Conservation (phyloP, 345 rosid genomes). For the rapeseed (Brassica napus) region DNA sequence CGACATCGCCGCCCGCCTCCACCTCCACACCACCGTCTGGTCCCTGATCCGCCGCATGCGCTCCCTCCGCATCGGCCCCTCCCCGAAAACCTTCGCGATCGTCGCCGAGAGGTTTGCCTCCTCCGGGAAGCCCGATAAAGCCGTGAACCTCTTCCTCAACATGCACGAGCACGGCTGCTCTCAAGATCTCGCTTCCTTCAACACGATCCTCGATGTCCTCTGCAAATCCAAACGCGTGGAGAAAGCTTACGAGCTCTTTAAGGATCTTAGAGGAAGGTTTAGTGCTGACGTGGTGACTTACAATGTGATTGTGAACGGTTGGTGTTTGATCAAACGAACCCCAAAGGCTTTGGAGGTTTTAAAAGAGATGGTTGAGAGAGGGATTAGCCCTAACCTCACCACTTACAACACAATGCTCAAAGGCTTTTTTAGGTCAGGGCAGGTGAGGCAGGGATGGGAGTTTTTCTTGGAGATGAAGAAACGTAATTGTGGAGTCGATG, state of each 20-base stretch:
- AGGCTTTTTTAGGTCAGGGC: conserved; percentile 80
- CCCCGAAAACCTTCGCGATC: conserved; percentile 70
- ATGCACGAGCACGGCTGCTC: conserved; percentile 83
- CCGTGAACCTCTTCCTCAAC: conserved; percentile 67
- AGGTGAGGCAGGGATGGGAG: conserved; percentile 74
- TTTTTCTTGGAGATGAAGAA: conserved; percentile 90
- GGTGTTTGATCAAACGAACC: conserved; percentile 86
- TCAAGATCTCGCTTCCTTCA: conserved; percentile 75
- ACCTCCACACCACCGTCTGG: conserved; percentile 52
- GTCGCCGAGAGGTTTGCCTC: conserved; percentile 74
- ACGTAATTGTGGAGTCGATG: conserved; percentile 72
- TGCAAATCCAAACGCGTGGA: conserved; percentile 74
- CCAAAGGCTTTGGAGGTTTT: conserved; percentile 74
- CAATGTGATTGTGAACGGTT: conserved; percentile 78
- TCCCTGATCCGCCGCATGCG: conserved; percentile 67
- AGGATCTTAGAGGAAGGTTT: conserved; percentile 60
- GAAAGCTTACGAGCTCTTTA: conserved; percentile 72
- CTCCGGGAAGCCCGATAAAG: conserved; percentile 72
- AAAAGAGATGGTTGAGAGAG: conserved; percentile 82
- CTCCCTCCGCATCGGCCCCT: conserved; percentile 62
- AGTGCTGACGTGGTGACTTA: conserved; percentile 72
- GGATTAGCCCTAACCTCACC: conserved; percentile 58
- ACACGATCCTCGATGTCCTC: conserved; percentile 76
- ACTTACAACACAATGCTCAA: conserved; percentile 77
- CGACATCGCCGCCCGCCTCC: conserved; percentile 81